phyloP scores from a whole-genome alignment of 2,329 filamentous ascomycete species.

The Diplodia scrobiculata region DNA sequence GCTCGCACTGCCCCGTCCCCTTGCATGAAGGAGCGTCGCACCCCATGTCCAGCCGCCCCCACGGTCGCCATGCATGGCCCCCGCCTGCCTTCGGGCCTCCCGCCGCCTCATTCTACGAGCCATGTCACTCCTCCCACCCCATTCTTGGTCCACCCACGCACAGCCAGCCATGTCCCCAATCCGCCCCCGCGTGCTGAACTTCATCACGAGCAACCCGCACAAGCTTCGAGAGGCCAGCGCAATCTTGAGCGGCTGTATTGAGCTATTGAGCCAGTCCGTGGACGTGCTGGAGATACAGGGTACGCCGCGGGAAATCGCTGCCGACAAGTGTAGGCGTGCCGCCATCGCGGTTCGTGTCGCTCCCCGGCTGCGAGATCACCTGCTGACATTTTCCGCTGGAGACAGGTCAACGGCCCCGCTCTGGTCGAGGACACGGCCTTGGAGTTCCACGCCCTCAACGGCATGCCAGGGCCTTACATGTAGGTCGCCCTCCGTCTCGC shows the following conservation, averaged over 20 bases:
- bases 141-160: neutral
- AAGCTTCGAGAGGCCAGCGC: neutral
- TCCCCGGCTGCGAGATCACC: neutral
- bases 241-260: neutral
- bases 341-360: neutral
- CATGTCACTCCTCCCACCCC: neutral
- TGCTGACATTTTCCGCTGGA: neutral
- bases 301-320: neutral
- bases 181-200: neutral
- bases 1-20: too few relatives aligned
- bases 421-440: neutral
- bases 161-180: neutral
- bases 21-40: neutral
- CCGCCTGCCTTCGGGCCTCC: too few relatives aligned
- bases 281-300: neutral
- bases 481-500: neutral
- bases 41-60: neutral
- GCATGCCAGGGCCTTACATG: neutral
- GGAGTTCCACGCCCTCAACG: neutral
- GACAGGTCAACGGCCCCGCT: neutral
- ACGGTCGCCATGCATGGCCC: too few relatives aligned
- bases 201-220: neutral
- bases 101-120: neutral
- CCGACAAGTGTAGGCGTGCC: neutral
- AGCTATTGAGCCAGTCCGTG: neutral